Evolutionary conservation across 1,284 basidiomycete species (phyloP).

Genomic region (Schizophyllum amplum): DNA sequence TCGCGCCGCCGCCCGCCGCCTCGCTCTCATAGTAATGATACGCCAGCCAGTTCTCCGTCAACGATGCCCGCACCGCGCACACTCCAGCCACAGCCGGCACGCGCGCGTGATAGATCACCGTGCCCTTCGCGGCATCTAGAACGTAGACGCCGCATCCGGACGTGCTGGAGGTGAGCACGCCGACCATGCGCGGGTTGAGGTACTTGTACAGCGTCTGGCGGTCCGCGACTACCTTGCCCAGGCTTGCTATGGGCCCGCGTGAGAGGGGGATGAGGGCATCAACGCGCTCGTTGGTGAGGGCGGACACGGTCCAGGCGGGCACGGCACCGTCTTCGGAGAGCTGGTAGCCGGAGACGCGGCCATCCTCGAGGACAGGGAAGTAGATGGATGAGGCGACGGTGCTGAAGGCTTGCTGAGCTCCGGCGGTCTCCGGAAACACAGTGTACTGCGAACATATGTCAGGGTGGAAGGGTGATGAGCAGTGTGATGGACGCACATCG

Average conservation of each 20-base stretch:
- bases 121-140: conserved; percentile 75
- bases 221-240: conserved; percentile 82
- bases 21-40: conserved; percentile 74
- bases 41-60: conserved; percentile 92
- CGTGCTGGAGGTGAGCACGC: conserved; percentile 21
- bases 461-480: background rate
- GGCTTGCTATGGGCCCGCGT: conserved; percentile 57
- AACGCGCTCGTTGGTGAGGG: conserved; percentile 47
- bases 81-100: conserved; percentile 35
- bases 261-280: conserved; percentile 39
- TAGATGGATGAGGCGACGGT: conserved; percentile 36
- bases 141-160: conserved; percentile 62
- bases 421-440: conserved; percentile 48
- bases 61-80: conserved; percentile 60
- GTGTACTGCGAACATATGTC: conserved; percentile 33
- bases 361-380: conserved; percentile 45
- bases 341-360: conserved; percentile 49
- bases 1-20: conserved; percentile 34
- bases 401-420: conserved; percentile 33
- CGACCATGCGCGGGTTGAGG: conserved; percentile 74
- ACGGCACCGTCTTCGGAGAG: conserved; percentile 36
- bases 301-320: conserved; percentile 58
- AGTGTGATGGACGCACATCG: conserved; percentile 31
- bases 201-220: conserved; percentile 92
- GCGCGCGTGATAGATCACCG: conserved; percentile 56